Conservation (phyloP, 345 rosid species). For the Hirschfeldia incana region DNA sequence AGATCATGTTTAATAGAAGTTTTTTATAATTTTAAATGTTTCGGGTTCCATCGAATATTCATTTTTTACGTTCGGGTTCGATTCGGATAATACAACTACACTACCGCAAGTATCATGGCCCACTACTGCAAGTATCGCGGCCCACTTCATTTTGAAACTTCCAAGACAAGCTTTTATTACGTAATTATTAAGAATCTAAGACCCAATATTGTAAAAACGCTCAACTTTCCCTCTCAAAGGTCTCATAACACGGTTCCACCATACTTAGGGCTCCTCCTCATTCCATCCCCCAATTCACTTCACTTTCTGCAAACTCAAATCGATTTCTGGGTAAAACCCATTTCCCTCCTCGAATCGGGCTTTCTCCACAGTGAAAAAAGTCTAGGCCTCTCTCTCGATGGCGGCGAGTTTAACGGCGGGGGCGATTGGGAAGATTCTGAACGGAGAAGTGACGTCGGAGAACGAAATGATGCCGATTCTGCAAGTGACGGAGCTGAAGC, state of each 20-base stretch:
- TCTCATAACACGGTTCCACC: neutral
- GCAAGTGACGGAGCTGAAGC: constrained; percentile 74
- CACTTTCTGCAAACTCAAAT: constrained; percentile 1
- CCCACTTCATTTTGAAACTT: too few relatives aligned
- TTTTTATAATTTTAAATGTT: too few relatives aligned
- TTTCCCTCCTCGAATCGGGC: neutral
- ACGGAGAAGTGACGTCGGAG: constrained; percentile 48
- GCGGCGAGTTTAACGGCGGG: constrained; percentile 62
- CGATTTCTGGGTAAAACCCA: neutral
- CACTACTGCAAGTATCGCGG: too few relatives aligned
- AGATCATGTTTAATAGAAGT: too few relatives aligned
- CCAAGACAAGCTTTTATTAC: too few relatives aligned
- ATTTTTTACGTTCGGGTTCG: too few relatives aligned
- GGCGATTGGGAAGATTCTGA: constrained; percentile 52
- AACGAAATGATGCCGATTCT: constrained; percentile 58
- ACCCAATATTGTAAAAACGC: neutral
- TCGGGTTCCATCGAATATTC: too few relatives aligned
- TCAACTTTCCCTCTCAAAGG: constrained; percentile 36
- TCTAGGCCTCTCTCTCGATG: constrained; percentile 21
- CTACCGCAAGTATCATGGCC: too few relatives aligned
- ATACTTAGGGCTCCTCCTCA: neutral
- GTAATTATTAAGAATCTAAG: neutral
- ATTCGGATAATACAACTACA: too few relatives aligned
- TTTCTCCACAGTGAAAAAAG: neutral
- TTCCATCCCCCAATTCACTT: neutral